Percentiles rank a stretch among this genome's conserved stretches.
phyloP scores from a whole-genome alignment of 2,329 filamentous ascomycete species.

The Cladosporium sphaerospermum region DNA sequence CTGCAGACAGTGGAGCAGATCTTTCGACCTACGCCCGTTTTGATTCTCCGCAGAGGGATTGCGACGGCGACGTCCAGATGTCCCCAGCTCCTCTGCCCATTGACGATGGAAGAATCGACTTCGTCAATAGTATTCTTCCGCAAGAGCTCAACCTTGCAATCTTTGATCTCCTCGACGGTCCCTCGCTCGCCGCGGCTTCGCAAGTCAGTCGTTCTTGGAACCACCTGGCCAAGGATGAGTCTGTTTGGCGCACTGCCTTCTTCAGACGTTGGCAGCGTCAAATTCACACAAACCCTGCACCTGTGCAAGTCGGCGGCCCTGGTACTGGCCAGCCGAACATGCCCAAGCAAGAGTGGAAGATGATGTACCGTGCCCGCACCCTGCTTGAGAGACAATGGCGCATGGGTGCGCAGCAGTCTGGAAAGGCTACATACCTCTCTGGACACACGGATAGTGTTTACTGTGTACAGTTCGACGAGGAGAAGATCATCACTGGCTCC shows the following conservation, averaged over 20 bases:
- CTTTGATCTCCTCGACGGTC: conserved; percentile 54
- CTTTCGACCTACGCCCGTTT: conserved; percentile 23
- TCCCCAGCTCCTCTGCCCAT: background rate
- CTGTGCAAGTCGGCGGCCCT: conserved; percentile 43
- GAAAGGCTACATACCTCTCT: conserved; percentile 79
- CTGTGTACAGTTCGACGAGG: conserved; percentile 95
- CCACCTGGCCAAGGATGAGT: conserved; percentile 47
- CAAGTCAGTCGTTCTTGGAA: conserved; percentile 54
- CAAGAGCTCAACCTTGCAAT: conserved; percentile 54
- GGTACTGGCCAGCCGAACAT: conserved; percentile 44
- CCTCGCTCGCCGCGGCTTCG: conserved; percentile 50
- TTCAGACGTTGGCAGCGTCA: conserved; percentile 47
- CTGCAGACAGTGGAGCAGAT: conserved; percentile 33
- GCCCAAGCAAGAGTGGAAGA: conserved; percentile 73
- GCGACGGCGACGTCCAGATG: conserved; percentile 29
- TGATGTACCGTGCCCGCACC: conserved; percentile 71
- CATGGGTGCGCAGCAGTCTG: conserved; percentile 57
- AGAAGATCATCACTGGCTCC: conserved; percentile 95
- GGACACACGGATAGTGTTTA: conserved; percentile 96
- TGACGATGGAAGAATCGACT: conserved; percentile 9
- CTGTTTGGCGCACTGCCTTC: conserved; percentile 60
- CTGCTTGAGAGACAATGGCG: conserved; percentile 72
- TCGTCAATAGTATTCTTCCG: conserved; percentile 37
- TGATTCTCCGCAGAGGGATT: conserved; percentile 21
- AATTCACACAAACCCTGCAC: conserved; percentile 39